Percentiles rank a stretch among this genome's conserved stretches.
phyloP scores from a whole-genome alignment of 192 early-diverging fungal genomes.

The Fimicolochytrium jonesii region DNA sequence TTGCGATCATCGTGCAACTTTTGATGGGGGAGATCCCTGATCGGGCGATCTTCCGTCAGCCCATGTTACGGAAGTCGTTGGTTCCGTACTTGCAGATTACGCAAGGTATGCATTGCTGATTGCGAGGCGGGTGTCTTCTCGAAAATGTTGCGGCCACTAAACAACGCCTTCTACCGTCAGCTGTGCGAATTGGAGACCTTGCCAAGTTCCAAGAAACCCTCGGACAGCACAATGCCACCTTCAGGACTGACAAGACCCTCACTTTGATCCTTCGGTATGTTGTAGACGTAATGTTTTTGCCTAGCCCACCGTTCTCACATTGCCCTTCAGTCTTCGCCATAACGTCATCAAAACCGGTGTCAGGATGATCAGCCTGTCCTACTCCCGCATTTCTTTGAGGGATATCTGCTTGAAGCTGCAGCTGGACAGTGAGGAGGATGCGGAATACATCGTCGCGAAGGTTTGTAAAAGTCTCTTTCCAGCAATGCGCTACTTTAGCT shows the following conservation, averaged over 20 bases:
- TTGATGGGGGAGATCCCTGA: conserved; percentile 99
- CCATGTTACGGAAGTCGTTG: conserved; percentile 76
- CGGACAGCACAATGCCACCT: conserved; percentile 65
- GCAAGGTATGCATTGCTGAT: too few species aligned
- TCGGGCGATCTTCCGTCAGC: conserved; percentile 85
- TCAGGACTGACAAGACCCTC: conserved; percentile 84
- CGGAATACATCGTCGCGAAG: conserved; percentile 98
- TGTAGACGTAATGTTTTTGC: neutral
- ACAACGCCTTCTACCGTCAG: too few species aligned
- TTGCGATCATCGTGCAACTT: conserved; percentile 95
- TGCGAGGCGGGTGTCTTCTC: neutral
- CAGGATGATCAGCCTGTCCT: conserved; percentile 91
- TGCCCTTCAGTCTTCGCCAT: conserved; percentile 68
- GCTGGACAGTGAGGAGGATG: conserved; percentile 97
- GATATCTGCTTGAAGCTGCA: conserved; percentile 97
- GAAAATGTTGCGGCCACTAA: neutral
- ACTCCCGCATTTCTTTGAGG: conserved; percentile 91
- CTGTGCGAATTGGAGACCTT: conserved; percentile 93
- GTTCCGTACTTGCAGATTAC: conserved; percentile 92
- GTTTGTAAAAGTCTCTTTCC: conserved; percentile 3
- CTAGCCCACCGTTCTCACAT: too few species aligned
- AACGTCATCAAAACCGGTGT: conserved; percentile 99
- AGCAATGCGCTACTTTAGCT: neutral
- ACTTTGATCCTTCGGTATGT: conserved; percentile 79
- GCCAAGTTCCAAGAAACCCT: conserved; percentile 88